Evolutionary conservation across 441 rosid genomes (phyloP), one percentile per base, ranked within the genome.

Genomic region (Aquilaria agallochum): DNA sequence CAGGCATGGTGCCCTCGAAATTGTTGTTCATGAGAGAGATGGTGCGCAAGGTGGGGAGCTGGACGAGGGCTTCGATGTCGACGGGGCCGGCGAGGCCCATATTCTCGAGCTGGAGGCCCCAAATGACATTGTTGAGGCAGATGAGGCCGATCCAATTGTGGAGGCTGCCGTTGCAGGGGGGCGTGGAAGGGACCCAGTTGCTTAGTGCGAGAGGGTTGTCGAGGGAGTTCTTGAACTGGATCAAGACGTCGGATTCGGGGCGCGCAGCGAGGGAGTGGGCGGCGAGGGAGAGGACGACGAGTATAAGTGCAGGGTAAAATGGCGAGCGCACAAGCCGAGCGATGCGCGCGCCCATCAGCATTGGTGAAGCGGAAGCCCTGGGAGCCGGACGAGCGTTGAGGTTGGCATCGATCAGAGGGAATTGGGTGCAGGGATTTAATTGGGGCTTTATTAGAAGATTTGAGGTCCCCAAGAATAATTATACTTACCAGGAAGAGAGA

Each of bases 1-100:
- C 73, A 2, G 97, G 93, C 42, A 90, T 34, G 0, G 74, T 47
- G 5, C 98, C 96, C 2, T 74, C 76, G 2, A 93, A 85, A 63
- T 63, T 63, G 59, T 88, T 93, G 62, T 78, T 74, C 81, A 66
- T 78, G 11, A 90, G 70, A 71, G 96, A 86, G 4, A 90, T 54
- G 3, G 90, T 71, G 50, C 79, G 83, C 55, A 93, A 62, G 15
- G 60, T 55, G 0, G 65, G 54, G 60, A 93, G 14, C 2, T 51
- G 30, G 2, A 14, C 36, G 5, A 86, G 83, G 0, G 76, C 48
- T 3, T 81, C 82, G 0, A 79, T 31, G 66, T 90, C 89, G 0
- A 93, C 75, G 9, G 31, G 5, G 0, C 98, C 92, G 1, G 60
- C n/a, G 0, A 93, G 77, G 9, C 75, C 85, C 83, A 83, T 86